Evolutionary conservation across 495 filamentous ascomycete genomes (phyloP).

Genomic region (Penicillium longicatenatum): DNA sequence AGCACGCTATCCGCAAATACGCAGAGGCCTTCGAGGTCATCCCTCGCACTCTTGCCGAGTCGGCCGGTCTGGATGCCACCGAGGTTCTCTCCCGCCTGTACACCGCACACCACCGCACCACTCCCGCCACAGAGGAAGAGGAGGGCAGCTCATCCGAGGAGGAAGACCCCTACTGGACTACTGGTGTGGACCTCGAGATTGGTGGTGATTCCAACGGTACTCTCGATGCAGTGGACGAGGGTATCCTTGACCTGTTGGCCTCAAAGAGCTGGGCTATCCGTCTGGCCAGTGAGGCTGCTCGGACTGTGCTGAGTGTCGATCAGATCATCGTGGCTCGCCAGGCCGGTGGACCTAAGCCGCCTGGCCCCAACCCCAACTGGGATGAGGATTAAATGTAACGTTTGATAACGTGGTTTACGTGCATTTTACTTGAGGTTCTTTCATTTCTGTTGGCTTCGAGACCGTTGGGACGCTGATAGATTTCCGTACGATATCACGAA

Average conservation of each 20-base stretch:
- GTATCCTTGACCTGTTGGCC: conserved; percentile 88
- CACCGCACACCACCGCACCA: conserved; percentile 76
- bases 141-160: conserved; percentile 46
- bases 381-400: conserved; percentile 77
- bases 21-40: conserved; percentile 98
- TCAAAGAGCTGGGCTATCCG: conserved; percentile 96
- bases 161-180: conserved; percentile 79
- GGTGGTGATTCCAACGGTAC: conserved; percentile 75
- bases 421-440: conserved; percentile 3
- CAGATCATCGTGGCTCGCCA: conserved; percentile 99
- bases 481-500: conserved; percentile 33
- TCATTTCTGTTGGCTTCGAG: conserved; percentile 22
- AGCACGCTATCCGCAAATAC: conserved; percentile 96
- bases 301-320: conserved; percentile 94
- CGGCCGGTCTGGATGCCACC: conserved; percentile 91
- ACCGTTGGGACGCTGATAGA: conserved; percentile 29
- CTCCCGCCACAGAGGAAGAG: conserved; percentile 32
- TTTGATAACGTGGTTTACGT: conserved; percentile 15
- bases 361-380: conserved; percentile 95
- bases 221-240: conserved; percentile 83
- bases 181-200: conserved; percentile 92
- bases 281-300: conserved; percentile 89
- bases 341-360: conserved; percentile 95
- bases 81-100: conserved; percentile 91
- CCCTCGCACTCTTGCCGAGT: conserved; percentile 89